phyloP scores from a whole-genome alignment of 2,329 filamentous ascomycete species.

The Saccharata proteae region DNA sequence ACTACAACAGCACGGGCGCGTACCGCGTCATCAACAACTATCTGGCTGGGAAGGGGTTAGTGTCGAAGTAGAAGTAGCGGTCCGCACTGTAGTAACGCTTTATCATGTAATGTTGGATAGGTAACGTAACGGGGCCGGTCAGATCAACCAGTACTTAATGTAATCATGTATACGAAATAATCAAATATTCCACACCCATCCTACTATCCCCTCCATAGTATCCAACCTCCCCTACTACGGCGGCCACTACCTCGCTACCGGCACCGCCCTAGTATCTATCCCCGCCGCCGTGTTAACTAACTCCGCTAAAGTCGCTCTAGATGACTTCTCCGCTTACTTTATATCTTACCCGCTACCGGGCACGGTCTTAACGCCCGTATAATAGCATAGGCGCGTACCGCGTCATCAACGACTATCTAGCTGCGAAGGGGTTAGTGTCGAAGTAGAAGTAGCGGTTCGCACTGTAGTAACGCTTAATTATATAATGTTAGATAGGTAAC shows the following conservation, averaged over 20 bases:
- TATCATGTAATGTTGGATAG: too few relatives aligned
- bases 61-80: too few relatives aligned
- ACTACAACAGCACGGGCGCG: constrained; percentile 29
- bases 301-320: constrained; percentile 32
- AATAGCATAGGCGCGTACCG: constrained; percentile 28
- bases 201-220: too few relatives aligned
- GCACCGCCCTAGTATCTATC: constrained; percentile 28
- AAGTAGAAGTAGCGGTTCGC: too few relatives aligned
- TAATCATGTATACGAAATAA: too few relatives aligned
- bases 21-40: constrained; percentile 28
- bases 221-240: constrained; percentile 48
- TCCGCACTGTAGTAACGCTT: too few relatives aligned
- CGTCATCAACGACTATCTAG: constrained; percentile 25
- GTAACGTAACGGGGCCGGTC: too few relatives aligned
- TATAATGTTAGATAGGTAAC: too few relatives aligned
- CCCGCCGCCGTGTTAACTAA: constrained; percentile 29
- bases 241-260: constrained; percentile 43
- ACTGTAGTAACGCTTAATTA: too few relatives aligned
- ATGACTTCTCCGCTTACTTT: constrained; percentile 38
- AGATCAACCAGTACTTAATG: too few relatives aligned
- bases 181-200: too few relatives aligned
- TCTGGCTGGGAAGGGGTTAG: constrained; percentile 18
- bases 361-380: constrained; percentile 38
- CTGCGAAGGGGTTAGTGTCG: constrained; percentile 16
- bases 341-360: constrained; percentile 39